Evolutionary conservation across 495 filamentous ascomycete genomes (phyloP).

Genomic region (Acidiella bohemica): DNA sequence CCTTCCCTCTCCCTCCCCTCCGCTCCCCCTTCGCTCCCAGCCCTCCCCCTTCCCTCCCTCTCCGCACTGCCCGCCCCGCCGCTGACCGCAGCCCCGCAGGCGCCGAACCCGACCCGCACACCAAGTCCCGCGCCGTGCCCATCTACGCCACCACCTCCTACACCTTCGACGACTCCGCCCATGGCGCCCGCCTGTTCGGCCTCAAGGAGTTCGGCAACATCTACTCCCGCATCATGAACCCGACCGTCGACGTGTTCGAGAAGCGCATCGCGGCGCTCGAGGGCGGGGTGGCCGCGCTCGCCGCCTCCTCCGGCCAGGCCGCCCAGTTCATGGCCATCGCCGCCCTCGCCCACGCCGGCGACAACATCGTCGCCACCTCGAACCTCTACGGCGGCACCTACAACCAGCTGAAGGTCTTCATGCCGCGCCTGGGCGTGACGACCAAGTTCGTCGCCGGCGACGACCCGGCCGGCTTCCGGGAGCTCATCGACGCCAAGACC

Average conservation of each 20-base stretch:
- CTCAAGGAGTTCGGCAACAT: conserved; percentile 99
- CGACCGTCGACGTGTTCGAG: conserved; percentile 95
- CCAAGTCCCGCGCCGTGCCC: conserved; percentile 83
- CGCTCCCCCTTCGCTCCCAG: too few species aligned
- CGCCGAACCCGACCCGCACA: conserved; percentile 58
- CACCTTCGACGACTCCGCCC: conserved; percentile 91
- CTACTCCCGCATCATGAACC: conserved; percentile 97
- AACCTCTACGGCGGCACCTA: conserved; percentile 97
- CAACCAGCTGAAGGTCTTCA: conserved; percentile 91
- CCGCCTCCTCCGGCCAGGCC: conserved; percentile 78
- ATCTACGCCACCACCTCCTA: conserved; percentile 94
- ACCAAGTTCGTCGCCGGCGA: conserved; percentile 88
- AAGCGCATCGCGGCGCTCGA: conserved; percentile 94
- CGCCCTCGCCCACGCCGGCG: conserved; percentile 67
- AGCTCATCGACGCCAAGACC: conserved; percentile 84
- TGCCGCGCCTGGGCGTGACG: conserved; percentile 72
- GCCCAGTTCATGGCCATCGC: conserved; percentile 92
- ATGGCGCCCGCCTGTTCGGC: conserved; percentile 89
- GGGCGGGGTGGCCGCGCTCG: conserved; percentile 82
- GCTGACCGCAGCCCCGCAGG: conserved; percentile 31
- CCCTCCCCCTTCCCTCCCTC: too few species aligned
- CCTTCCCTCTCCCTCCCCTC: too few species aligned
- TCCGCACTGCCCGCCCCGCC: too few species aligned
- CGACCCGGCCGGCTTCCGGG: conserved; percentile 65
- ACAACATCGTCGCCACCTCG: conserved; percentile 89